Evolutionary conservation across 202 grass and related monocot genomes (phyloP).

Genomic region (Eragrostis tef): DNA sequence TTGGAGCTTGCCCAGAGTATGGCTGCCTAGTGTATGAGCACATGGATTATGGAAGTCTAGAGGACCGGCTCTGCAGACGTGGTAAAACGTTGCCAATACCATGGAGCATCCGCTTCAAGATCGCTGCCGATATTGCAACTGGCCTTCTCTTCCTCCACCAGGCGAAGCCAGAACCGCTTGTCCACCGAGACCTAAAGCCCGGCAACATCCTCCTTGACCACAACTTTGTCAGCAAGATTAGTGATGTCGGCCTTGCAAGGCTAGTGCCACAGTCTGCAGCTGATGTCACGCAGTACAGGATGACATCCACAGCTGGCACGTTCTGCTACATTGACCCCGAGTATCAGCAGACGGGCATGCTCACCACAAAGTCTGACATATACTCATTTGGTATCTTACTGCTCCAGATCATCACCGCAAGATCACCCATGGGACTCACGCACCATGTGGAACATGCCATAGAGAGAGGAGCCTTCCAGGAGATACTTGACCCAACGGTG

Average conservation of each 20-base stretch:
- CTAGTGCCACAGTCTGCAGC: conserved; percentile 71
- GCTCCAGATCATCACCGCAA: conserved; percentile 79
- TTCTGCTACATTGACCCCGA: conserved; percentile 97
- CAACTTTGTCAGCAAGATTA: conserved; percentile 91
- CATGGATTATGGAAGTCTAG: conserved; percentile 95
- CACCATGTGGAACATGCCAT: conserved; percentile 68
- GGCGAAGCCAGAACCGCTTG: conserved; percentile 81
- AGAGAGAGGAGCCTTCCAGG: conserved; percentile 67
- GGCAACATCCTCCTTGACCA: conserved; percentile 95
- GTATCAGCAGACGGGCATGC: conserved; percentile 97
- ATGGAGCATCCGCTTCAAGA: conserved; percentile 80
- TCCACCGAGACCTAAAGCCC: conserved; percentile 91
- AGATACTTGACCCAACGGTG: conserved; percentile 66
- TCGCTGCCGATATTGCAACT: conserved; percentile 79
- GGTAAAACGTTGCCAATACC: conserved; percentile 70
- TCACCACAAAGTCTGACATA: conserved; percentile 79
- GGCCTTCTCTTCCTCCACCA: conserved; percentile 90
- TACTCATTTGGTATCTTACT: conserved; percentile 73
- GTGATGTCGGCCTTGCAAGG: conserved; percentile 81
- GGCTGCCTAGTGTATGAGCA: conserved; percentile 87
- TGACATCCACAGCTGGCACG: conserved; percentile 82
- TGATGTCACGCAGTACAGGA: conserved; percentile 74
- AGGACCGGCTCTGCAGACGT: conserved; percentile 72
- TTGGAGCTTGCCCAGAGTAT: conserved; percentile 88
- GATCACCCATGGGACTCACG: conserved; percentile 64